Evolutionary conservation across 108 stramenopile species (phyloP), one percentile per base, ranked within the genome.

Genomic region (Aurantiochytrium sp.): DNA sequence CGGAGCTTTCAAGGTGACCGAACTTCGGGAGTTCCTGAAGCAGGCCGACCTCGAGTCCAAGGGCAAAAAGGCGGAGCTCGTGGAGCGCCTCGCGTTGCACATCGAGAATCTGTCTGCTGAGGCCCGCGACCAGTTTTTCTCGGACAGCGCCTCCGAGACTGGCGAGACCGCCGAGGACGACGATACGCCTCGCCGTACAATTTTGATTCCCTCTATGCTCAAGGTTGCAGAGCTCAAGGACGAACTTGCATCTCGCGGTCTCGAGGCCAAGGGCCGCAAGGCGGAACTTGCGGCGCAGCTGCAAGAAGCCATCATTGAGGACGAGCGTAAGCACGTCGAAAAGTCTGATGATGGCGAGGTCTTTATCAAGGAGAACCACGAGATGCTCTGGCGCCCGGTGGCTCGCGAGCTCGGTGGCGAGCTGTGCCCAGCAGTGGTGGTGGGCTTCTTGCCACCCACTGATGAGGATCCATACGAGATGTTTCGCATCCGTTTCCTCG

Each of bases 201-300:
- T 83, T 45, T 12, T 83, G 6, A 83, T 83, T 53, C 76, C 76
- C 28, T 47, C 12, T 4, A n/a, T 83, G 51, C 45, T 83, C 25
- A 83, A 83, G 51, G 76, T 83, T 12, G 51, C 76, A 12, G 76
- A 83, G 28, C 76, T 83, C 51, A 47, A 53, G 23, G 51, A 12
- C 51, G 76, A 47, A 23, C 76, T 83, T 23, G 51, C 5, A 3
- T 12, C 19, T 21, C 51, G 51, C 51, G 76, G 76, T 12, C 10
- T 83, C 6, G 49, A 47, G 19, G 76, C 76, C 76, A 83, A 83
- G 51, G 76, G 76, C 28, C 76, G 45, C 51, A 83, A 83, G 76
- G 76, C 76, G 1, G 76, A 83, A 28, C 76, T 83, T 12, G 51
- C 51, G 8, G 51, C 12, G 49, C 10, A 8, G 45, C 51, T 83